Evolutionary conservation across 2,329 filamentous ascomycete genomes (phyloP).

Genomic region (Fusarium compactum): DNA sequence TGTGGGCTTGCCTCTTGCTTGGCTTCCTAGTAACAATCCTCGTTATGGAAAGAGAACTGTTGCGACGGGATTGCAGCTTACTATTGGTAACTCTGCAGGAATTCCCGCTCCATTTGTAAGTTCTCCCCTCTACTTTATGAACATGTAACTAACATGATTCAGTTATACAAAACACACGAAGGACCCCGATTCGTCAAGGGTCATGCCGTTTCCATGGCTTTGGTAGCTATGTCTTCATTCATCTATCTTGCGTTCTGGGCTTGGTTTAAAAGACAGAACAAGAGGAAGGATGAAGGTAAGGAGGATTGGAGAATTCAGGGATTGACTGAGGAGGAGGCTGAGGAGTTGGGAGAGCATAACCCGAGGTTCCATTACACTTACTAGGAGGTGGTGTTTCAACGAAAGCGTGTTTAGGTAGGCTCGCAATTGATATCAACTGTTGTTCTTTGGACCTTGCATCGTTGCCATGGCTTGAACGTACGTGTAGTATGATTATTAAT

Average conservation of each 20-base stretch:
- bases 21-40: slow-evolving; percentile 68
- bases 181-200: slow-evolving; percentile 61
- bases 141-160: neutral
- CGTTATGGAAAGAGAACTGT: slow-evolving; percentile 74
- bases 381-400: neutral
- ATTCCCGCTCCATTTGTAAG: slow-evolving; percentile 70
- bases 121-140: accelerated
- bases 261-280: slow-evolving; percentile 53
- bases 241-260: slow-evolving; percentile 56
- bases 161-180: slow-evolving; percentile 51
- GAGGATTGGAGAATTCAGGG: slow-evolving; percentile 47
- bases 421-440: neutral
- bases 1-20: slow-evolving; percentile 54
- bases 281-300: slow-evolving; percentile 46
- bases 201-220: slow-evolving; percentile 61
- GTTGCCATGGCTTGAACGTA: too few species aligned
- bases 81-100: slow-evolving; percentile 71
- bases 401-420: neutral
- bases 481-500: too few species aligned
- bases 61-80: slow-evolving; percentile 71
- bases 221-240: slow-evolving; percentile 59
- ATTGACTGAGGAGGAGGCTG: slow-evolving; percentile 48
- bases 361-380: slow-evolving; percentile 50
- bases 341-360: slow-evolving; percentile 50
- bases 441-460: neutral